Conservation (phyloP, 495 filamentous ascomycete genomes). For the Tetracladium marchalianum region DNA sequence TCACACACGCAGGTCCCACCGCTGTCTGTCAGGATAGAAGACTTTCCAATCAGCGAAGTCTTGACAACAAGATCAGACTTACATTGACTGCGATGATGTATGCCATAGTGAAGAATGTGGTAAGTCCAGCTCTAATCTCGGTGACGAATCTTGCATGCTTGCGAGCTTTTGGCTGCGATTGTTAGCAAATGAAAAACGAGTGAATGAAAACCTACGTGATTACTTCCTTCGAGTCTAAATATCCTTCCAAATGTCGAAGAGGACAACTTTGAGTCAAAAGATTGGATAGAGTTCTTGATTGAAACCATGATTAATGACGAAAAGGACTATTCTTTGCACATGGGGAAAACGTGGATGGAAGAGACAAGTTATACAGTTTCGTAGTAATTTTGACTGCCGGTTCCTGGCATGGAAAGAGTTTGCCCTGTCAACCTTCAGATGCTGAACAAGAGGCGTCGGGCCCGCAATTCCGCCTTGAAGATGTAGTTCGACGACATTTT, state of each 20-base stretch:
- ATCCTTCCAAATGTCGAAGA: slow-evolving; percentile 50
- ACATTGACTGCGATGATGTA: slow-evolving; percentile 61
- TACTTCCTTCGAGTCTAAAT: slow-evolving; percentile 62
- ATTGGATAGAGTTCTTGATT: slow-evolving; percentile 4
- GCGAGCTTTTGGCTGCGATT: slow-evolving; percentile 32
- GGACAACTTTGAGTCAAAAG: slow-evolving; percentile 27
- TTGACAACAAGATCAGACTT: not conserved
- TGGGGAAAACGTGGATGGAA: slow-evolving; percentile 17
- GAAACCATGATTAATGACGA: slow-evolving; percentile 6
- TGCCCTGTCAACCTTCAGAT: no score
- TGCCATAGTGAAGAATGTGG: slow-evolving; percentile 80
- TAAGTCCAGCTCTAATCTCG: slow-evolving; percentile 70
- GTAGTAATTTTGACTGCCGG: not conserved
- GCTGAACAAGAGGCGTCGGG: not conserved
- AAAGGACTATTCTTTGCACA: slow-evolving; percentile 4
- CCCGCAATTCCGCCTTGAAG: not conserved
- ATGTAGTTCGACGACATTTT: not conserved
- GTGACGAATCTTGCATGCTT: slow-evolving; percentile 63
- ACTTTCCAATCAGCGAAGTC: slow-evolving; percentile 18
- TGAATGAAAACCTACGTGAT: slow-evolving; percentile 40
- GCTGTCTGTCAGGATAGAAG: slow-evolving; percentile 45
- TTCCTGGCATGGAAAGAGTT: not conserved
- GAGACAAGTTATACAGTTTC: slow-evolving; percentile 8
- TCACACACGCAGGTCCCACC: slow-evolving; percentile 66
- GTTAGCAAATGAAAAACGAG: slow-evolving; percentile 1